These are phyloP conservation scores for Mariannaea elegans DNA, from an alignment of 2,329 filamentous ascomycete genomes.

Conservation along the genomic window DNA sequence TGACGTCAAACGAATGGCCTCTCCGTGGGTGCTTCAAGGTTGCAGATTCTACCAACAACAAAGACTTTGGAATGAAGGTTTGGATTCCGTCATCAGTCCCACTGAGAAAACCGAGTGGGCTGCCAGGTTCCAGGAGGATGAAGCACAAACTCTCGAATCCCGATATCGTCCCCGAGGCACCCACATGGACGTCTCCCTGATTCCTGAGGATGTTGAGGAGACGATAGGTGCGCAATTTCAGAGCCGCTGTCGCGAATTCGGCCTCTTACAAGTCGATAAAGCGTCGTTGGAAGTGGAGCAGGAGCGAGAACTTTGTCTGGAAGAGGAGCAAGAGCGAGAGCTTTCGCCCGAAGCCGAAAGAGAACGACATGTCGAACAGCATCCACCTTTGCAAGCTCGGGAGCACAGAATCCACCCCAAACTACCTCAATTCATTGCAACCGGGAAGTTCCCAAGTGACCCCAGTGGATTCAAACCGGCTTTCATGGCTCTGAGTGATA, in stretches of 20 bases:
- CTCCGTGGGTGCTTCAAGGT: conserved; percentile 52
- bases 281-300: too few relatives aligned
- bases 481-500: conserved; percentile 24
- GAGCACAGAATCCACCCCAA: conserved; percentile 54
- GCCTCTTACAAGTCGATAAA: background rate
- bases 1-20: conserved; percentile 17
- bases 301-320: too few relatives aligned
- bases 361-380: conserved; percentile 64
- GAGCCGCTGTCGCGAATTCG: conserved; percentile 13
- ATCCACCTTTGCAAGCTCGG: conserved; percentile 31
- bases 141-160: conserved; percentile 59
- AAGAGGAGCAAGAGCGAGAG: conserved; percentile 76
- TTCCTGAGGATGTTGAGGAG: background rate
- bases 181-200: background rate
- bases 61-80: conserved; percentile 48
- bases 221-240: background rate
- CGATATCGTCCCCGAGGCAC: conserved; percentile 56
- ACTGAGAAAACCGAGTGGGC: too few relatives aligned
- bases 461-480: conserved; percentile 14
- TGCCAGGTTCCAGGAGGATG: conserved; percentile 60
- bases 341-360: conserved; percentile 70
- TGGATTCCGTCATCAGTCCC: too few relatives aligned
- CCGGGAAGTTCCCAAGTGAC: conserved; percentile 1
- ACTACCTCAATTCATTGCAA: conserved; percentile 47
- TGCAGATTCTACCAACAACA: conserved; percentile 52